Conservation (phyloP, 2,329 filamentous ascomycete species). For the Gaeumannomyces sp. region DNA sequence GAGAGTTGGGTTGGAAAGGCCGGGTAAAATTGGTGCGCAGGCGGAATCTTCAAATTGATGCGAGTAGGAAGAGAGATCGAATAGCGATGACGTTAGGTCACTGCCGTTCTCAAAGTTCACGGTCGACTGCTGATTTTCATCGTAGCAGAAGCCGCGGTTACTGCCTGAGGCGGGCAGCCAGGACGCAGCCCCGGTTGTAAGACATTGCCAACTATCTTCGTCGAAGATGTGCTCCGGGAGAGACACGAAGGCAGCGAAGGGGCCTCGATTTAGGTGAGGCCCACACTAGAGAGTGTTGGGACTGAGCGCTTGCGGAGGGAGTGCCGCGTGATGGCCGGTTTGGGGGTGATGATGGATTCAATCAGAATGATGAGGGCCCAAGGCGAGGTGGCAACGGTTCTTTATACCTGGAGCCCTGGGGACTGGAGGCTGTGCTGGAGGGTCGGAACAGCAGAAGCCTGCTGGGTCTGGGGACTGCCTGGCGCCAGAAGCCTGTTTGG, state of each 20-base stretch:
- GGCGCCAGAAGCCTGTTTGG: neutral
- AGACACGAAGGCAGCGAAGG: constrained; percentile 5
- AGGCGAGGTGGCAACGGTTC: neutral
- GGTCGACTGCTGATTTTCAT: neutral
- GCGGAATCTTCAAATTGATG: constrained; percentile 2
- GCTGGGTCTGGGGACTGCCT: neutral
- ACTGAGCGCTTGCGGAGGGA: neutral
- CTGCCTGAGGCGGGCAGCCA: neutral
- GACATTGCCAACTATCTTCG: constrained; percentile 8
- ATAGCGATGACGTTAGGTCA: neutral
- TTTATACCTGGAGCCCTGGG: neutral
- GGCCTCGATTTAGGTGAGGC: constrained; percentile 10
- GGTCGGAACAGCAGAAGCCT: too few relatives aligned
- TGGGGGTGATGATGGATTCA: neutral
- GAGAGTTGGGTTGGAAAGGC: neutral
- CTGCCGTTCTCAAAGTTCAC: neutral
- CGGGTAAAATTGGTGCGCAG: constrained; percentile 1
- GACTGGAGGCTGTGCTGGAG: neutral
- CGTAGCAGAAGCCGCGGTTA: neutral
- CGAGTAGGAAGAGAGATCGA: neutral
- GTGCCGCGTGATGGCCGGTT: neutral
- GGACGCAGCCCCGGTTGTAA: neutral
- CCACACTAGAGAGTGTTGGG: constrained; percentile 5
- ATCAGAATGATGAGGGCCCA: neutral
- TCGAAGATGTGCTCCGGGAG: constrained; percentile 5